Evolutionary conservation across 176 grass and related monocot species (phyloP).

Genomic region (bread wheat (Triticum aestivum)): IWGSC_CS_RefSeq_v2.1 NC_057807.1:683921912-683922411

Average conservation of each 20-base stretch:
- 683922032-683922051: not conserved
- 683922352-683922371: conserved; percentile 1
- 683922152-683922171: conserved; percentile 76
- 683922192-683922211: conserved; percentile 75
- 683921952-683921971: not conserved
- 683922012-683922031: conserved; percentile 22
- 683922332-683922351: conserved; percentile 75
- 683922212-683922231: conserved; percentile 66
- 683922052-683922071: conserved; percentile 42
- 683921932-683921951: not conserved
- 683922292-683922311: conserved; percentile 73
- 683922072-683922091: conserved; percentile 39
- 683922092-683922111: conserved; percentile 49
- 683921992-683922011: conserved; percentile 1
- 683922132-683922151: conserved; percentile 48
- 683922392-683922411: not conserved
- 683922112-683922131: conserved; percentile 47
- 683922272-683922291: conserved; percentile 84
- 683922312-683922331: conserved; percentile 91
- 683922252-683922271: conserved; percentile 59
- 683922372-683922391: not conserved
- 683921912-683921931: conserved; percentile 8
- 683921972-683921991: not conserved
- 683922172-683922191: conserved; percentile 76
- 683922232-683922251: conserved; percentile 66